Evolutionary conservation across 2,329 filamentous ascomycete genomes (phyloP).

Genomic region (Ascochyta pisi): DNA sequence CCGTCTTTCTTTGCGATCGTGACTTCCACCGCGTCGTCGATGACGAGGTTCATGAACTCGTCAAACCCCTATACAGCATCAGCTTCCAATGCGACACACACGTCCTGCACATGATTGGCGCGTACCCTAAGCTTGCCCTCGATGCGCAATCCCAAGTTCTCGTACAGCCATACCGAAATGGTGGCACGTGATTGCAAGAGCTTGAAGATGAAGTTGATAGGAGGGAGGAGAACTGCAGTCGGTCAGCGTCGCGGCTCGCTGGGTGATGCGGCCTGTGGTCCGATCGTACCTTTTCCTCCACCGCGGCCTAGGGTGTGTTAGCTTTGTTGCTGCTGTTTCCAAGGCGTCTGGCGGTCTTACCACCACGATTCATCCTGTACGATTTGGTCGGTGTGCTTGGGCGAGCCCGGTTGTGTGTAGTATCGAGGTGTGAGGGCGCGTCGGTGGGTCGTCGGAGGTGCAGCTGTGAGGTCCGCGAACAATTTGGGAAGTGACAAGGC

Average conservation of each 20-base stretch:
- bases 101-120: neutral
- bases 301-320: constrained; percentile 60
- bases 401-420: constrained; percentile 3
- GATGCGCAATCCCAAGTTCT: constrained; percentile 91
- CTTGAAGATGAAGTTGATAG: constrained; percentile 93
- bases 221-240: constrained; percentile 68
- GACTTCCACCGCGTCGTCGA: constrained; percentile 95
- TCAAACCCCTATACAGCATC: constrained; percentile 78
- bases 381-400: neutral
- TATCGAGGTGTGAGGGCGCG: constrained; percentile 10
- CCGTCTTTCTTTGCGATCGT: constrained; percentile 79
- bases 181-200: constrained; percentile 83
- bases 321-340: constrained; percentile 12
- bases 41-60: constrained; percentile 98
- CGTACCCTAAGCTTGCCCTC: constrained; percentile 93
- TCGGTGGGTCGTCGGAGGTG: constrained; percentile 26
- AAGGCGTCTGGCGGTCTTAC: neutral
- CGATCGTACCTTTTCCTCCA: constrained; percentile 52
- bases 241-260: constrained; percentile 10
- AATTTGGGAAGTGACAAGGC: constrained; percentile 38
- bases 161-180: constrained; percentile 95
- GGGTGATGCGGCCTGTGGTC: constrained; percentile 13
- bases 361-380: constrained; percentile 13
- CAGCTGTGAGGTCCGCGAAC: constrained; percentile 33
- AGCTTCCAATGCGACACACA: constrained; percentile 16